Base-by-base conservation (phyloP, 176 grass and related monocot species). In the Bolboschoenus planiculmis region DNA sequence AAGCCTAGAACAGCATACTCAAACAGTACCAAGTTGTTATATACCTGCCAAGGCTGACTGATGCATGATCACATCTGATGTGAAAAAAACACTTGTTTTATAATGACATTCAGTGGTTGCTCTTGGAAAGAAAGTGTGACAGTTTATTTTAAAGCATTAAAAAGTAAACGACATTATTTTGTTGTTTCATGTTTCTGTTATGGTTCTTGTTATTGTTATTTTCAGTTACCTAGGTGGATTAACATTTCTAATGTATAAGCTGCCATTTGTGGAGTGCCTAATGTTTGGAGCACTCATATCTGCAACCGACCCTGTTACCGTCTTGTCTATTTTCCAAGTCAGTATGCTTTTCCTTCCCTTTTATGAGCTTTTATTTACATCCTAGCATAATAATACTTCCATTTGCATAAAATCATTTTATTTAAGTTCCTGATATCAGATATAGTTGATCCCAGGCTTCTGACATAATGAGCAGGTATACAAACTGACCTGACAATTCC, bases 251-350 rank as follows among this genome's bases (percentile, higher is more conserved):
- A 98, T 98, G 96, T 98, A 95, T 87, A 90, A 88, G 82, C 86
- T 98, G 23, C 96, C 96, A 65, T 63, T 98, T 73, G 89, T 95
- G 75, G 96, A 98, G 81, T 98, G 96, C 61, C 89, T 98, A 68
- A 95, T 98, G 96, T 98, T 98, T 14, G 96, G 96, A 73, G 89
- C 96, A 67, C 90, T 98, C 59, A 98, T 98, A 88, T 98, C 96
- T 72, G 96, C 96, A 63, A 98, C 96, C 40, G 96, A 98, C 88
- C 96, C 96, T 88, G 96, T 98, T 58, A 98, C 96, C 39, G 96
- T 98, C 78, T 83, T 98, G 84, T 98, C 96, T 33, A 98, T 98
- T 89, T 98, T 98, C 78, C 96, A 98, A 91, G 96, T 98, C 14
- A 85, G 24, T 88, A 54, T 8, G 53, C 60, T 84, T 42, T 42